Conservation (phyloP, 345 rosid genomes). For the Ceriops decandra region DNA sequence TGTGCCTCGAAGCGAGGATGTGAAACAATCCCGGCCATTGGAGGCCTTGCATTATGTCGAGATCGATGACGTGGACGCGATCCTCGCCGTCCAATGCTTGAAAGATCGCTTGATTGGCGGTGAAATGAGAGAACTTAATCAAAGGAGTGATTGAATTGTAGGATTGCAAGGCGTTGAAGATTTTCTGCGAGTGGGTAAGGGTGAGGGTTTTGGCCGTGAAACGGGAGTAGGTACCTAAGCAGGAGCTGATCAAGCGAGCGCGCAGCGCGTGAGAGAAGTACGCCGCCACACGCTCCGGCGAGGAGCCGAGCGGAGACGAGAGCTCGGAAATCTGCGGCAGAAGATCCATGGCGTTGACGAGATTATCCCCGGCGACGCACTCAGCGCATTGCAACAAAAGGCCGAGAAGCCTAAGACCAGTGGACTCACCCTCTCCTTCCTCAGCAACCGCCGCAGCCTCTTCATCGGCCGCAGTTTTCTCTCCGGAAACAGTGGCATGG, state of each 20-base stretch:
- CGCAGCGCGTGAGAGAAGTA: slow-evolving; percentile 85
- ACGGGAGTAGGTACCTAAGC: slow-evolving; percentile 50
- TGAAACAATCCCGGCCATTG: slow-evolving; percentile 99
- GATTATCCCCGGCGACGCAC: slow-evolving; percentile 73
- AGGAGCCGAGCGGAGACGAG: slow-evolving; percentile 84
- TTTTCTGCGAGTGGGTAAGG: slow-evolving; percentile 54
- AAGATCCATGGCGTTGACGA: slow-evolving; percentile 61
- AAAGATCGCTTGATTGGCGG: slow-evolving; percentile 92
- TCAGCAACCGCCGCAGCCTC: slow-evolving; percentile 9
- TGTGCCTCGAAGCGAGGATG: slow-evolving; percentile 82
- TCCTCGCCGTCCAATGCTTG: slow-evolving; percentile 82
- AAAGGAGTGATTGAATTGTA: slow-evolving; percentile 75
- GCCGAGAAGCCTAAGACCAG: slow-evolving; percentile 62
- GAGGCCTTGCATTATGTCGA: slow-evolving; percentile 97
- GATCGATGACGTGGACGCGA: slow-evolving; percentile 80
- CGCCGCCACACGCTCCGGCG: slow-evolving; percentile 85
- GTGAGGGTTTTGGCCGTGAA: slow-evolving; percentile 38
- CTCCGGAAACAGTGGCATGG: slow-evolving; percentile 12
- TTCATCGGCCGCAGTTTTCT: slow-evolving; percentile 10
- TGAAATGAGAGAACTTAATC: slow-evolving; percentile 89
- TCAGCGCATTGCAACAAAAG: slow-evolving; percentile 92
- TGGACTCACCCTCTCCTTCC: slow-evolving; percentile 35
- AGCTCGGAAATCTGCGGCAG: slow-evolving; percentile 72
- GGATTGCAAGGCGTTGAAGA: slow-evolving; percentile 77
- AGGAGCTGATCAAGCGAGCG: slow-evolving; percentile 79